Evolutionary conservation across 306 rosid genomes (phyloP), one percentile per base, ranked within the genome.

Genomic region (Arachis stenosperma): DNA sequence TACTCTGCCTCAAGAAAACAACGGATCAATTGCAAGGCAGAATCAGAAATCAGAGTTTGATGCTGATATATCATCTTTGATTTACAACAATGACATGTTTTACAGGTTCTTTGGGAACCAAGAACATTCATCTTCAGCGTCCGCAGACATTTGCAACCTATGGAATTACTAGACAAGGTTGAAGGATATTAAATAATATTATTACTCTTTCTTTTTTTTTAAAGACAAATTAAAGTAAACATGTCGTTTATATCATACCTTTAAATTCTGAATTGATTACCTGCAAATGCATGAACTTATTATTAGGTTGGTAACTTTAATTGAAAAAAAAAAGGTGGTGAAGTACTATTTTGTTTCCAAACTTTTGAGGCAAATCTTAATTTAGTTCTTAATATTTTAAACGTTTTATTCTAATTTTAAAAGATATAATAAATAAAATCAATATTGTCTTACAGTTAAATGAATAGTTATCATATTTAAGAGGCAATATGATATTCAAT

Each of bases 91-190:
- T 22, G 85, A 71, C 42, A 48, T 84, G 81, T 75, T 66, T 44
- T 75, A 54, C 10, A 70, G 27, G 52, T 50, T 78, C 22, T 58
- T 44, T 67, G 87, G 27, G 13, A 75, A 82, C 71, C 82, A 81
- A 64, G 82, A 80, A 15, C 76, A 40, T 33, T 76, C 88, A 1
- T 74, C 88, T 54, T 67, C 80, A 42, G 86, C 78, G 5, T 81
- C 75, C 11, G 47, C 68, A 7, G 85, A 80, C 64, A 70, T 67
- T 17, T 85, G 82, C 63, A 57, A 58, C 77, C 62, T 86, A 10
- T 90, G 94, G 96, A 82, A 82, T 82, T 86, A 55, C 44, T 84
- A 75, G 86, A 13, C 36, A 50, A 43, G 65, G 29, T 64, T 30
- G 69, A 68, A 72, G 43, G 64, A 22, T 58, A 39, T 11, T 14